Conservation (phyloP, 2,329 filamentous ascomycete genomes). For the Xylariaceae sp. region DNA sequence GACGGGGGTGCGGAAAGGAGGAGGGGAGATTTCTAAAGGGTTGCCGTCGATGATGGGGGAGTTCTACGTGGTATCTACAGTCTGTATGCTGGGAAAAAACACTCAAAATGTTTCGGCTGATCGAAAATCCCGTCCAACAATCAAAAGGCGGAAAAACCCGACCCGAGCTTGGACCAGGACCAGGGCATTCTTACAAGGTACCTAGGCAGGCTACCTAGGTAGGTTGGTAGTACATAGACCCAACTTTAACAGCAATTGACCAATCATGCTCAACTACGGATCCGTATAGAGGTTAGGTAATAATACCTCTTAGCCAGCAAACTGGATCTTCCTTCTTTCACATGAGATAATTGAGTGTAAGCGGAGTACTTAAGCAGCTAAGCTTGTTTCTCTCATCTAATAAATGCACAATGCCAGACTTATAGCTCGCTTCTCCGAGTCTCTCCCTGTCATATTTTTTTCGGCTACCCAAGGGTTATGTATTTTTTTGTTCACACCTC, state of each 20-base stretch:
- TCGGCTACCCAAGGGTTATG: background rate
- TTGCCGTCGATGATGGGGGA: slow-evolving; percentile 23
- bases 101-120: slow-evolving; percentile 43
- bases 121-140: slow-evolving; percentile 23
- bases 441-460: background rate
- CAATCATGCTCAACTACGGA: slow-evolving; percentile 17
- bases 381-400: background rate
- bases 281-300: slow-evolving; percentile 8
- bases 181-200: too few relatives aligned
- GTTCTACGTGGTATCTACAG: slow-evolving; percentile 29
- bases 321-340: too few relatives aligned
- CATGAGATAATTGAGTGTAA: too few relatives aligned
- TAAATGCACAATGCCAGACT: background rate
- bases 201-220: too few relatives aligned
- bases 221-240: too few relatives aligned
- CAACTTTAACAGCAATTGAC: slow-evolving; percentile 29
- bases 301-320: background rate
- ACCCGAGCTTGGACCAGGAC: slow-evolving; percentile 31
- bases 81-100: slow-evolving; percentile 45
- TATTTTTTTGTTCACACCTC: too few relatives aligned
- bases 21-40: slow-evolving; percentile 22
- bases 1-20: slow-evolving; percentile 2
- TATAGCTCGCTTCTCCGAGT: background rate
- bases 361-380: too few relatives aligned
- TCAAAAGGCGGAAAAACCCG: slow-evolving; percentile 37